Evolutionary conservation across 2,329 filamentous ascomycete species (phyloP).

Genomic region (Orbilia ellipsospora): DNA sequence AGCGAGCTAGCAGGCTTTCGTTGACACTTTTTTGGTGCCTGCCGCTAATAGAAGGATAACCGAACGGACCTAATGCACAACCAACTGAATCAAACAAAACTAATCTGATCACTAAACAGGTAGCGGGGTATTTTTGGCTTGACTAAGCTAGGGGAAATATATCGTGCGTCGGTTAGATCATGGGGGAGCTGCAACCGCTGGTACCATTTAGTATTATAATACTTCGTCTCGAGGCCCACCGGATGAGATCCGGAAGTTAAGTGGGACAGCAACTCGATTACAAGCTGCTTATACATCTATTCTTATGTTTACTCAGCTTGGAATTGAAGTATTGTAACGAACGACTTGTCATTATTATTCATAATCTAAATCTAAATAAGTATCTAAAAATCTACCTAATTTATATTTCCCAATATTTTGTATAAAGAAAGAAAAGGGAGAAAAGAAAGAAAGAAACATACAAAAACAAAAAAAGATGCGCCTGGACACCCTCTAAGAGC

Average conservation of each 20-base stretch:
- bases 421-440: conserved; percentile 16
- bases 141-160: conserved; percentile 32
- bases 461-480: conserved; percentile 37
- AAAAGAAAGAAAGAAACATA: background rate
- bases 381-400: conserved; percentile 14
- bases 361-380: conserved; percentile 15
- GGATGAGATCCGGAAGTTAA: conserved; percentile 9
- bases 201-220: too few species aligned
- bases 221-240: background rate
- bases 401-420: background rate
- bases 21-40: too few species aligned
- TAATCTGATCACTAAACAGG: conserved; percentile 43
- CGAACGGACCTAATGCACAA: too few species aligned
- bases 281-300: conserved; percentile 1
- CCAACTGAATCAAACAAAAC: too few species aligned
- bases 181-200: too few species aligned
- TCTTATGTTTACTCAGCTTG: background rate
- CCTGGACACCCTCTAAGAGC: conserved; percentile 56
- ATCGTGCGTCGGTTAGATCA: background rate
- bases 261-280: too few species aligned
- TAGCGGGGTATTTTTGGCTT: conserved; percentile 19
- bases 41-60: too few species aligned
- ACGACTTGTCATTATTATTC: conserved; percentile 28
- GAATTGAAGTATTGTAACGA: conserved; percentile 3
- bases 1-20: too few species aligned